These are phyloP conservation scores for Hydnum rufescens DNA, from an alignment of 768 basidiomycete genomes.

Conservation along the genomic window DNA sequence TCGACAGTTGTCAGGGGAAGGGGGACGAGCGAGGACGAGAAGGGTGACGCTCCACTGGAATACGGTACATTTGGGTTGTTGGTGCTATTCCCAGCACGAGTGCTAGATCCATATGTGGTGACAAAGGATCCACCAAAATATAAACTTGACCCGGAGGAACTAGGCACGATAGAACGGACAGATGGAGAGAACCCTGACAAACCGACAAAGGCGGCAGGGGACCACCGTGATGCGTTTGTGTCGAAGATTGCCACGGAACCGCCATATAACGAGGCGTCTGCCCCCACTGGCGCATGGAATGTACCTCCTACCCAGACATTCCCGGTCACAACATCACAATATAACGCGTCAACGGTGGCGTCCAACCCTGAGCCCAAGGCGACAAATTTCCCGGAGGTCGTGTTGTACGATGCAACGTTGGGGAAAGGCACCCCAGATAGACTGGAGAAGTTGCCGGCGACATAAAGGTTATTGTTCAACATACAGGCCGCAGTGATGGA, in stretches of 20 bases:
- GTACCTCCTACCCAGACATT: constrained; percentile 65
- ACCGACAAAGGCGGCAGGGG: constrained; percentile 60
- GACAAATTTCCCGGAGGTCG: constrained; percentile 35
- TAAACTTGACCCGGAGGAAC: constrained; percentile 48
- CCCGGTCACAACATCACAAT: constrained; percentile 46
- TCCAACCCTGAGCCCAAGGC: constrained; percentile 50
- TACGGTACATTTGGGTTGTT: constrained; percentile 76
- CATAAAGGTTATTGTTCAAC: constrained; percentile 46
- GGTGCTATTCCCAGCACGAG: constrained; percentile 32
- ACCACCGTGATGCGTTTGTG: constrained; percentile 44
- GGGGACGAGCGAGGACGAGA: constrained; percentile 77
- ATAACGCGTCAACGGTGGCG: constrained; percentile 50
- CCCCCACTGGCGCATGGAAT: constrained; percentile 22
- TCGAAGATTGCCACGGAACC: constrained; percentile 48
- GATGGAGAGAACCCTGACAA: constrained; percentile 46
- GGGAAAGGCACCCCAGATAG: constrained; percentile 35
- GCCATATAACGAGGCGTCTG: constrained; percentile 28
- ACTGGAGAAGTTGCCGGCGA: constrained; percentile 70
- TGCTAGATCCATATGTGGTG: constrained; percentile 40
- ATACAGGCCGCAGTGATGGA: constrained; percentile 53
- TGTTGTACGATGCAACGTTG: constrained; percentile 63
- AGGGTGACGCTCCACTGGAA: constrained; percentile 63
- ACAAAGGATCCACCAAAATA: constrained; percentile 83
- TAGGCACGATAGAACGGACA: constrained; percentile 59
- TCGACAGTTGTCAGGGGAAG: constrained; percentile 40